These are phyloP conservation scores for Termitomyces sp. DNA, from an alignment of 768 basidiomycete genomes.

Conservation along the genomic window DNA sequence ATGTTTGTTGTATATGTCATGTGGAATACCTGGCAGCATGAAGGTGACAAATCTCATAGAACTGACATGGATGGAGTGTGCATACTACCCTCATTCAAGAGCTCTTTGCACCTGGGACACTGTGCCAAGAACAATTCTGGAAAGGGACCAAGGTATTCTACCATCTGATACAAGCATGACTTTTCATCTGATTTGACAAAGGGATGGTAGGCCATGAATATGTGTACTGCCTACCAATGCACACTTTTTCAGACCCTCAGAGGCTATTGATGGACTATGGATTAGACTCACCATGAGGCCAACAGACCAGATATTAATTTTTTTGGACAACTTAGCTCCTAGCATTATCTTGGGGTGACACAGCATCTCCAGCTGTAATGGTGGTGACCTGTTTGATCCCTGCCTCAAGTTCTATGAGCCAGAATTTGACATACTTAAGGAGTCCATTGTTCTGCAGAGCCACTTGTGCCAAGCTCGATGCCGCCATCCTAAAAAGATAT, in stretches of 20 bases:
- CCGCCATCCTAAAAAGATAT: too few relatives aligned
- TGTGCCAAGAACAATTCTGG: not conserved
- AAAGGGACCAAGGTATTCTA: constrained; percentile 1
- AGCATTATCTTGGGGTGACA: not conserved
- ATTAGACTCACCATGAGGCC: not conserved
- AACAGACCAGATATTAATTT: constrained; percentile 4
- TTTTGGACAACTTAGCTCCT: not conserved
- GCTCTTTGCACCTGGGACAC: not conserved
- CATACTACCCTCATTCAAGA: not conserved
- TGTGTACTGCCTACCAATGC: not conserved
- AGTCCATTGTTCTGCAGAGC: too few relatives aligned
- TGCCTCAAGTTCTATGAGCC: too few relatives aligned
- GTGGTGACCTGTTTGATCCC: not conserved
- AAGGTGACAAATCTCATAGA: not conserved
- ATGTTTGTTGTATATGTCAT: not conserved
- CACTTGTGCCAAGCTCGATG: too few relatives aligned
- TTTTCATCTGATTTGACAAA: not conserved
- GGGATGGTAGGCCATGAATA: not conserved
- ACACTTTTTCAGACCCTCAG: not conserved
- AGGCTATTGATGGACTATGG: too few relatives aligned
- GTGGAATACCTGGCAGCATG: not conserved
- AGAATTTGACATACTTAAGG: too few relatives aligned
- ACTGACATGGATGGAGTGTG: not conserved
- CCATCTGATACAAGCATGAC: not conserved
- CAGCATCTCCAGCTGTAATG: not conserved